These are phyloP conservation scores for Ceratocystis destructans DNA, from an alignment of 2,329 filamentous ascomycete genomes.

Conservation along the genomic window DNA sequence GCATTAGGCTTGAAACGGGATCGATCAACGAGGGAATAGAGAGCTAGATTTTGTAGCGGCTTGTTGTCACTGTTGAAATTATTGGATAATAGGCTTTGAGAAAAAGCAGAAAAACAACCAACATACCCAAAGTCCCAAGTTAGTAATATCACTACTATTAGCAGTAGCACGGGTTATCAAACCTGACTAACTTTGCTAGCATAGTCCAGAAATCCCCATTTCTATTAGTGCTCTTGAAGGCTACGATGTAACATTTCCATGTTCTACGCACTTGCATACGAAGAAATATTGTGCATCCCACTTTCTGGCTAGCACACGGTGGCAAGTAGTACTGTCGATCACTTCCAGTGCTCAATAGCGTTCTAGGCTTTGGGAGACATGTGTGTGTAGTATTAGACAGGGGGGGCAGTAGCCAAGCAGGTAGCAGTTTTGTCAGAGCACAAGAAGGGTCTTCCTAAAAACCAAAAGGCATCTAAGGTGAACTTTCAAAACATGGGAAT, in stretches of 20 bases:
- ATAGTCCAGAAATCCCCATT: background rate
- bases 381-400: background rate
- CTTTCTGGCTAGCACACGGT: background rate
- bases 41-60: too few relatives aligned
- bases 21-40: background rate
- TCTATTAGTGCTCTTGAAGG: background rate
- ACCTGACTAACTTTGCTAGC: background rate
- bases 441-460: background rate
- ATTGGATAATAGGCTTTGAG: too few relatives aligned
- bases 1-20: background rate
- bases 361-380: background rate
- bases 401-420: background rate
- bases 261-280: background rate
- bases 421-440: background rate
- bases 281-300: conserved; percentile 7
- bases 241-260: conserved; percentile 2
- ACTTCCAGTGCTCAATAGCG: background rate
- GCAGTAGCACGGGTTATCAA: too few relatives aligned
- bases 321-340: background rate
- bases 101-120: background rate
- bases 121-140: too few relatives aligned
- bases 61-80: too few relatives aligned
- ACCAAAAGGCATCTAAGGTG: background rate
- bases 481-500: conserved; percentile 2
- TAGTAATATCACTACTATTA: too few relatives aligned